Percentiles rank a stretch among this genome's conserved stretches.
These are phyloP conservation scores for Podospora pseudocomata DNA, from an alignment of 495 filamentous ascomycete genomes.

Conservation along the genomic window DNA sequence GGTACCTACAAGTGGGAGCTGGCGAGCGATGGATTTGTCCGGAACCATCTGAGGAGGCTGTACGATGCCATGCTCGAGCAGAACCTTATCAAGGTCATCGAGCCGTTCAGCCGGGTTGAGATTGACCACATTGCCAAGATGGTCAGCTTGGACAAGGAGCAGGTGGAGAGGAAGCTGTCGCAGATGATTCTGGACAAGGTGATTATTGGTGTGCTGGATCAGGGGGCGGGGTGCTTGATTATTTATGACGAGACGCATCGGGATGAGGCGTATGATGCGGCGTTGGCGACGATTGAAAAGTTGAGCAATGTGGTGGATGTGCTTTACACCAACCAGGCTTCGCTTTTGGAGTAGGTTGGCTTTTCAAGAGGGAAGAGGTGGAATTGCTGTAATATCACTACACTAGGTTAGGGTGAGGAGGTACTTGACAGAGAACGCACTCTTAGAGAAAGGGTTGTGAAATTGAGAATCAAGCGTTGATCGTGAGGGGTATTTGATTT, in stretches of 20 bases:
- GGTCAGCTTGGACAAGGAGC: slow-evolving; percentile 90
- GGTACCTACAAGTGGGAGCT: slow-evolving; percentile 86
- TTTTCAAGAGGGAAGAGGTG: not conserved
- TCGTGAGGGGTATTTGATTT: not conserved
- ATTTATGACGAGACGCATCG: slow-evolving; percentile 92
- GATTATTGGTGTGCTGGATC: slow-evolving; percentile 94
- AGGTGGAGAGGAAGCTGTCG: slow-evolving; percentile 94
- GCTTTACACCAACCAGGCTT: slow-evolving; percentile 95
- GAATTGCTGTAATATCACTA: slow-evolving; percentile 12
- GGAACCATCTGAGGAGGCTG: slow-evolving; percentile 85
- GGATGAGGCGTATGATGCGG: slow-evolving; percentile 91
- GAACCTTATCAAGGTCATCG: slow-evolving; percentile 98
- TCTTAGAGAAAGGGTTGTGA: not conserved
- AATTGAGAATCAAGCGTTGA: not conserved
- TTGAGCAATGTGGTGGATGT: slow-evolving; percentile 96
- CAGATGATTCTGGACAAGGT: slow-evolving; percentile 99
- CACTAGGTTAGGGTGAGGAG: not conserved
- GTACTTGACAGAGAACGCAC: not conserved
- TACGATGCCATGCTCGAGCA: slow-evolving; percentile 99
- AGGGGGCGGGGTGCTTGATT: slow-evolving; percentile 94
- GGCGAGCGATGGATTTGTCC: slow-evolving; percentile 88
- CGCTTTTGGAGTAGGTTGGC: slow-evolving; percentile 71
- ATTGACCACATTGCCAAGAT: slow-evolving; percentile 96
- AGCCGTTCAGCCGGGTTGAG: slow-evolving; percentile 95
- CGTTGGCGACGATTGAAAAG: slow-evolving; percentile 93